phyloP scores from a whole-genome alignment of 176 grass and related monocot species.

The Ensete glaucum region DNA sequence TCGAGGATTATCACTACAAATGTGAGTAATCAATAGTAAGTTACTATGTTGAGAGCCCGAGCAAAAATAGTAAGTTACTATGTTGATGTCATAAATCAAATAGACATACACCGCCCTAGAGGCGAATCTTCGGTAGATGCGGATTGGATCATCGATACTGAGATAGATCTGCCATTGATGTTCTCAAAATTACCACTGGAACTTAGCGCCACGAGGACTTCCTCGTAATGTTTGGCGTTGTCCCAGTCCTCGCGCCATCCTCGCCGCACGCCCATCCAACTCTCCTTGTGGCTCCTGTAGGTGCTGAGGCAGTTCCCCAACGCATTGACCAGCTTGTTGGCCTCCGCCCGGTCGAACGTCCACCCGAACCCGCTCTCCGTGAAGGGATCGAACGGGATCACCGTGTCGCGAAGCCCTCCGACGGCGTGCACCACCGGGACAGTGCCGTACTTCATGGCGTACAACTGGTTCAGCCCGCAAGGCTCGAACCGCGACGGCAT shows the following conservation, averaged over 20 bases:
- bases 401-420: slow-evolving; percentile 76
- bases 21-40: no score
- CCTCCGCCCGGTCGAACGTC: slow-evolving; percentile 71
- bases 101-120: slow-evolving; percentile 9
- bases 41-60: no score
- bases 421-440: slow-evolving; percentile 88
- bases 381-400: slow-evolving; percentile 66
- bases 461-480: slow-evolving; percentile 92
- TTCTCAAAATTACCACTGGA: background rate
- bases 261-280: slow-evolving; percentile 63
- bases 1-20: no score
- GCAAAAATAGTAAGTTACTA: no score
- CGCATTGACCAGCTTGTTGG: slow-evolving; percentile 22
- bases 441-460: slow-evolving; percentile 79
- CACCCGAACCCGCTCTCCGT: slow-evolving; percentile 47
- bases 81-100: no score
- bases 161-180: no score
- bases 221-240: slow-evolving; percentile 69
- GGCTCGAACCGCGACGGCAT: slow-evolving; percentile 97
- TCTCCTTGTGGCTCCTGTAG: slow-evolving; percentile 53
- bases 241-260: slow-evolving; percentile 94
- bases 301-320: no score
- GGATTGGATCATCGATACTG: no score
- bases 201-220: slow-evolving; percentile 87
- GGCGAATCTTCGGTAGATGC: no score